A percentile compares a stretch with the other conserved stretches of the same genome.
phyloP scores from a whole-genome alignment of 169 alveolate genomes.

The Cryptosporidium sp. region DNA sequence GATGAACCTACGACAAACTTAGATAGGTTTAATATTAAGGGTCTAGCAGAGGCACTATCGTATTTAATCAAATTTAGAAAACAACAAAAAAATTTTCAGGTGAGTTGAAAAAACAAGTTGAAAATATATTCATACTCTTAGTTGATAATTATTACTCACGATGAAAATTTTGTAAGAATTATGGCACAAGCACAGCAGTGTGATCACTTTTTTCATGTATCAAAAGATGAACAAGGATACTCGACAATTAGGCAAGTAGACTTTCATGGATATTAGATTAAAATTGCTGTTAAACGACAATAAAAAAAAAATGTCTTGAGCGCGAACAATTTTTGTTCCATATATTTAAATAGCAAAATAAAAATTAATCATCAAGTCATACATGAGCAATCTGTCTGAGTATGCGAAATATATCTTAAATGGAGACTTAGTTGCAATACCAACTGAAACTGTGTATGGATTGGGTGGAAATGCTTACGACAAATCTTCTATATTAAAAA shows the following conservation, averaged over 20 bases:
- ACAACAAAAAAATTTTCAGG: slow-evolving; percentile 79
- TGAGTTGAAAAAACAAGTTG: neutral
- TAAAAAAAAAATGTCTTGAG: neutral
- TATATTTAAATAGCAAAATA: neutral
- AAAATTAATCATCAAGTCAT: neutral
- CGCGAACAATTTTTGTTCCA: neutral
- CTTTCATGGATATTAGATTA: slow-evolving; percentile 22
- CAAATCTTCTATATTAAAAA: slow-evolving; percentile 86
- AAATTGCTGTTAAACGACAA: neutral
- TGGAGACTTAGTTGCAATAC: slow-evolving; percentile 93
- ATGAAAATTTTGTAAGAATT: slow-evolving; percentile 92
- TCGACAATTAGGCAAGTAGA: slow-evolving; percentile 70
- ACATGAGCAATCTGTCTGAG: slow-evolving; percentile 13
- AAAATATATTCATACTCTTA: slow-evolving; percentile 79
- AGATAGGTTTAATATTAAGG: slow-evolving; percentile 94
- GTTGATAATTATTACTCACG: slow-evolving; percentile 98
- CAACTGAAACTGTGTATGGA: slow-evolving; percentile 98
- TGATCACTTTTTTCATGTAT: slow-evolving; percentile 51
- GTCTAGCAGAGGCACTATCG: slow-evolving; percentile 82
- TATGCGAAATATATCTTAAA: slow-evolving; percentile 61
- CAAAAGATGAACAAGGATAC: slow-evolving; percentile 69
- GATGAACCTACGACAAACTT: slow-evolving; percentile 99
- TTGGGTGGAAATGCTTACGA: slow-evolving; percentile 95
- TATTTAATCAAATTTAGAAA: slow-evolving; percentile 85
- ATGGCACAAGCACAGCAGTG: slow-evolving; percentile 80